These are phyloP conservation scores for Teratosphaeria viscida DNA, from an alignment of 2,329 filamentous ascomycete species.

Conservation along the genomic window DNA sequence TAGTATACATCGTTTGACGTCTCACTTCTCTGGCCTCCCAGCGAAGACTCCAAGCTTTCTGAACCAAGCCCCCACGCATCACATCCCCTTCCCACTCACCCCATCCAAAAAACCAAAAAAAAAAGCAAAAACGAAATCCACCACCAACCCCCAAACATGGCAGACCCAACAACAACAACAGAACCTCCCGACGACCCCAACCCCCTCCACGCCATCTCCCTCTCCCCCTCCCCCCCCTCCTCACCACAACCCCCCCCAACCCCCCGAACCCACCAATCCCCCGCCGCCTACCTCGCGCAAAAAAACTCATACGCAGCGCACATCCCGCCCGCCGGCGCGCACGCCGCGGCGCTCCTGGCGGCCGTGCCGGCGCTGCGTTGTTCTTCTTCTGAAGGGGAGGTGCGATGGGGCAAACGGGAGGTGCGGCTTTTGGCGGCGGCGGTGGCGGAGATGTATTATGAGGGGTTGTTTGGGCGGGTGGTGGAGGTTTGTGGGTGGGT, in stretches of 20 bases:
- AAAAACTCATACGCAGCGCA: too few relatives aligned
- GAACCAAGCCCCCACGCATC: too few relatives aligned
- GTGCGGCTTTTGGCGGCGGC: slow-evolving; percentile 38
- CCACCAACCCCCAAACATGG: background rate
- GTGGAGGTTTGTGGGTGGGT: slow-evolving; percentile 16
- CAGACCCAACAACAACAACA: background rate
- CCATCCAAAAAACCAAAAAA: too few relatives aligned
- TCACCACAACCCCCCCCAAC: slow-evolving; percentile 16
- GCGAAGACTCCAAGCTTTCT: too few relatives aligned
- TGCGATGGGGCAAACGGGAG: slow-evolving; percentile 20
- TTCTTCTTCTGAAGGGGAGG: background rate
- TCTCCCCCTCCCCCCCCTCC: background rate
- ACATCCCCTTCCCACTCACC: too few relatives aligned
- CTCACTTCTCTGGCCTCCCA: too few relatives aligned
- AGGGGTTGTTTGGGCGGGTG: slow-evolving; percentile 45
- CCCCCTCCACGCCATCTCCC: background rate
- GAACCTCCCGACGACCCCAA: background rate
- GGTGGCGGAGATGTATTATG: slow-evolving; percentile 48
- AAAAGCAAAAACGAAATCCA: too few relatives aligned
- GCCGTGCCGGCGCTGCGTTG: slow-evolving; percentile 9
- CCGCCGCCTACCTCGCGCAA: slow-evolving; percentile 16
- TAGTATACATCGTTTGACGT: too few relatives aligned
- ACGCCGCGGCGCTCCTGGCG: slow-evolving; percentile 11
- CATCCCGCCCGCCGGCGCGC: background rate
- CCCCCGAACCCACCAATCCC: slow-evolving; percentile 10